A percentile compares a stretch with the other conserved stretches of the same genome.
phyloP scores from a whole-genome alignment of 148 eudicot genomes.

The Pharnaceum exiguum region DNA sequence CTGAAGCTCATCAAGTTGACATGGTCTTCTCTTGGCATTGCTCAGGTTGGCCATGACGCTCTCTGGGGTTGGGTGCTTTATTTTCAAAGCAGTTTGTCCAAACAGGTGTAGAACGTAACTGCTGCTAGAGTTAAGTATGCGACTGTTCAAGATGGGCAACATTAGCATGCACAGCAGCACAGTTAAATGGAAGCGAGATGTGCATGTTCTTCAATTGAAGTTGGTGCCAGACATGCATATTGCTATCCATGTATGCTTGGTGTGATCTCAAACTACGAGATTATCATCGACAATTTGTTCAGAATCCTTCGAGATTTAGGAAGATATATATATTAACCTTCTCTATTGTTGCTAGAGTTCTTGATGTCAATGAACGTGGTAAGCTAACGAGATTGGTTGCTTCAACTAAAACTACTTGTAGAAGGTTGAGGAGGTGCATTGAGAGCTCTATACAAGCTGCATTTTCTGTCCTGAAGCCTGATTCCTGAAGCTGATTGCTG shows the following conservation, averaged over 20 bases:
- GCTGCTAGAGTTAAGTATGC: conserved; percentile 63
- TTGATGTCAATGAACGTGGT: conserved; percentile 38
- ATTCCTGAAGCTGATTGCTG: conserved; percentile 53
- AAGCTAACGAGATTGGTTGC: conserved; percentile 38
- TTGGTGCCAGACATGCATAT: conserved; percentile 59
- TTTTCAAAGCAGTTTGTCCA: too few species aligned
- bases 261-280: conserved; percentile 65
- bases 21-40: conserved; percentile 83
- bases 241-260: conserved; percentile 59
- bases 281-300: conserved; percentile 71
- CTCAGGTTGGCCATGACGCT: conserved; percentile 63
- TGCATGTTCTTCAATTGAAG: conserved; percentile 29
- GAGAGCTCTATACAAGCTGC: conserved; percentile 63
- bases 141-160: conserved; percentile 39
- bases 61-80: conserved; percentile 84
- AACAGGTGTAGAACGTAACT: conserved; percentile 79
- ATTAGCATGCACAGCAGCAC: conserved; percentile 41
- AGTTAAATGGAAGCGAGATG: conserved; percentile 36
- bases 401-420: conserved; percentile 26
- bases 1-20: conserved; percentile 64
- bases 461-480: too few species aligned
- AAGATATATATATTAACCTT: conserved; percentile 55
- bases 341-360: conserved; percentile 42
- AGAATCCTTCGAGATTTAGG: conserved; percentile 61
- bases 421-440: conserved; percentile 45